Evolutionary conservation across 306 rosid species (phyloP).

Genomic region (Biancaea sappan): DNA sequence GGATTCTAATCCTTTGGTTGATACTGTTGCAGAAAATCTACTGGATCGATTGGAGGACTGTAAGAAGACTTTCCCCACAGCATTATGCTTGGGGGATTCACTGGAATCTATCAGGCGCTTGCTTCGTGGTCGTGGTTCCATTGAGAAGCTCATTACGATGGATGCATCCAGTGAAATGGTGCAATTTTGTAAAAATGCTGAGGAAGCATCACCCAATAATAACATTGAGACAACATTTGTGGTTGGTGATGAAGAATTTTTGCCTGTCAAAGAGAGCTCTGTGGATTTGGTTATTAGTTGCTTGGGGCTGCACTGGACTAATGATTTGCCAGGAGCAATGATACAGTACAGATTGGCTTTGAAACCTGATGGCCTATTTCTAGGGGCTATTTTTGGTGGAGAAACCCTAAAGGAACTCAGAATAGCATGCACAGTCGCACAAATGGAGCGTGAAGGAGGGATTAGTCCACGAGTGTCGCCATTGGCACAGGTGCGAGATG

Average conservation of each 20-base stretch:
- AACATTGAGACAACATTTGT: slow-evolving; percentile 59
- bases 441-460: no score
- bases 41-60: slow-evolving; percentile 92
- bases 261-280: slow-evolving; percentile 86
- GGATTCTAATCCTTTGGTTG: slow-evolving; percentile 78
- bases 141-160: slow-evolving; percentile 80
- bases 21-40: slow-evolving; percentile 72
- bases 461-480: no score
- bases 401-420: no score
- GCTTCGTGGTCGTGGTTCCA: slow-evolving; percentile 59
- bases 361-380: slow-evolving; percentile 96
- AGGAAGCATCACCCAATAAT: slow-evolving; percentile 32
- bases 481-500: no score
- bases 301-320: slow-evolving; percentile 97
- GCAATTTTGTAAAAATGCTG: slow-evolving; percentile 59
- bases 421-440: no score
- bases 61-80: slow-evolving; percentile 78
- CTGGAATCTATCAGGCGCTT: slow-evolving; percentile 64
- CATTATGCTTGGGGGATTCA: slow-evolving; percentile 90
- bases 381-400: slow-evolving; percentile 91
- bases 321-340: slow-evolving; percentile 99
- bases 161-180: slow-evolving; percentile 86
- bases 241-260: slow-evolving; percentile 89
- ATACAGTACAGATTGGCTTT: slow-evolving; percentile 94
- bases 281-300: slow-evolving; percentile 89